A percentile compares a stretch with the other conserved stretches of the same genome.
Evolutionary conservation across 2,329 filamentous ascomycete species (phyloP).

Genomic region (Cladorrhinum sp.): DNA sequence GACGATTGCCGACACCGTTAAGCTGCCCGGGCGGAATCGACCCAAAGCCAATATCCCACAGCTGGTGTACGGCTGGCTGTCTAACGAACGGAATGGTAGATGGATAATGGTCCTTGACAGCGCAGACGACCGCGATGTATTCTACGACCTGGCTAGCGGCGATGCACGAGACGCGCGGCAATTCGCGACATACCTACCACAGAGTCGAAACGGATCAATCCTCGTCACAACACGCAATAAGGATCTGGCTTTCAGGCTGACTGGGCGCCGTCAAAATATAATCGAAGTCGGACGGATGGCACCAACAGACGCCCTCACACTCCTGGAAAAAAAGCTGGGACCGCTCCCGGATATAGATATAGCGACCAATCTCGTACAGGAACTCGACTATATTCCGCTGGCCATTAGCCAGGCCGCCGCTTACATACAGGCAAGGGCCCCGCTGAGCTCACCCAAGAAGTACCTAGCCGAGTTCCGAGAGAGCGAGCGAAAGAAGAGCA

Average conservation of each 20-base stretch:
- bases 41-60: constrained; percentile 21
- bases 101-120: constrained; percentile 39
- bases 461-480: too few species aligned
- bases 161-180: constrained; percentile 10
- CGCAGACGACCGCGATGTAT: constrained; percentile 31
- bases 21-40: constrained; percentile 26
- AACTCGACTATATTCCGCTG: too few species aligned
- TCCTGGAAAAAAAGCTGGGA: too few species aligned
- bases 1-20: constrained; percentile 30
- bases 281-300: constrained; percentile 31
- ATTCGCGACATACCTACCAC: constrained; percentile 29
- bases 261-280: constrained; percentile 22
- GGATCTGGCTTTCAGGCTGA: constrained; percentile 25
- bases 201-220: constrained; percentile 31
- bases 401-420: too few species aligned
- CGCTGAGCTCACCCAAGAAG: too few species aligned
- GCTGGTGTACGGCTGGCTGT: constrained; percentile 33
- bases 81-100: constrained; percentile 25
- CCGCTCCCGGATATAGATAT: too few species aligned
- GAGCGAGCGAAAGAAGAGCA: too few species aligned
- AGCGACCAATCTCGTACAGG: too few species aligned
- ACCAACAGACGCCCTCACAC: too few species aligned
- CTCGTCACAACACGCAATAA: constrained; percentile 29
- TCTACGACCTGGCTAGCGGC: constrained; percentile 21
- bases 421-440: too few species aligned